phyloP scores from a whole-genome alignment of 2,329 filamentous ascomycete genomes.

The Stagonosporopsis rhizophila region DNA sequence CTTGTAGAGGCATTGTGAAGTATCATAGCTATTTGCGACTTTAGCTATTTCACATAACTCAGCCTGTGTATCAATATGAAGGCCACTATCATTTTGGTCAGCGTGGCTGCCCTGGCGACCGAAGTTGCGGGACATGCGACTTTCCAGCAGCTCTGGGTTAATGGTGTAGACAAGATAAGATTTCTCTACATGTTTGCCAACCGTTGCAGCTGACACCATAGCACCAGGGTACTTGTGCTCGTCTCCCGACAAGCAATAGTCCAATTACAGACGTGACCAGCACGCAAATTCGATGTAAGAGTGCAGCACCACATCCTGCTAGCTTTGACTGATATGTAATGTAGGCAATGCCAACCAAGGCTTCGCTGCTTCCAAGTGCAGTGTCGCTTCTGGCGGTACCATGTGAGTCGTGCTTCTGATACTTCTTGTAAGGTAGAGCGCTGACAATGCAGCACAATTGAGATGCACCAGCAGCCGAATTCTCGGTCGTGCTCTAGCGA shows the following conservation, averaged over 20 bases:
- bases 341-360: slow-evolving; percentile 38
- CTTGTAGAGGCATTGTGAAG: background rate
- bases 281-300: slow-evolving; percentile 59
- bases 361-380: slow-evolving; percentile 51
- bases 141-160: slow-evolving; percentile 43
- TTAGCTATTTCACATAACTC: background rate
- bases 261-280: slow-evolving; percentile 58
- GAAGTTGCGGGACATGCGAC: slow-evolving; percentile 38
- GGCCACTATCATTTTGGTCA: slow-evolving; percentile 19
- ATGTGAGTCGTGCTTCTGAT: slow-evolving; percentile 12
- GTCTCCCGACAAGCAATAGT: slow-evolving; percentile 47
- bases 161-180: slow-evolving; percentile 39
- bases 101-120: slow-evolving; percentile 21
- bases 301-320: background rate
- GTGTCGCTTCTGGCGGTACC: slow-evolving; percentile 56
- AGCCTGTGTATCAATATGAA: slow-evolving; percentile 23
- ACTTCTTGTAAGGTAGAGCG: background rate
- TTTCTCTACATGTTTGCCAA: background rate
- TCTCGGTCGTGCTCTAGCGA: slow-evolving; percentile 58
- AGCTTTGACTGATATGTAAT: background rate
- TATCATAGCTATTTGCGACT: background rate
- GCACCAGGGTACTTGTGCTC: slow-evolving; percentile 32
- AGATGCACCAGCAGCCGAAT: slow-evolving; percentile 60
- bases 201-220: background rate
- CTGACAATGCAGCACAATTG: slow-evolving; percentile 34